These are phyloP conservation scores for Ceratocystis destructans DNA, from an alignment of 2,329 filamentous ascomycete genomes.

Conservation along the genomic window DNA sequence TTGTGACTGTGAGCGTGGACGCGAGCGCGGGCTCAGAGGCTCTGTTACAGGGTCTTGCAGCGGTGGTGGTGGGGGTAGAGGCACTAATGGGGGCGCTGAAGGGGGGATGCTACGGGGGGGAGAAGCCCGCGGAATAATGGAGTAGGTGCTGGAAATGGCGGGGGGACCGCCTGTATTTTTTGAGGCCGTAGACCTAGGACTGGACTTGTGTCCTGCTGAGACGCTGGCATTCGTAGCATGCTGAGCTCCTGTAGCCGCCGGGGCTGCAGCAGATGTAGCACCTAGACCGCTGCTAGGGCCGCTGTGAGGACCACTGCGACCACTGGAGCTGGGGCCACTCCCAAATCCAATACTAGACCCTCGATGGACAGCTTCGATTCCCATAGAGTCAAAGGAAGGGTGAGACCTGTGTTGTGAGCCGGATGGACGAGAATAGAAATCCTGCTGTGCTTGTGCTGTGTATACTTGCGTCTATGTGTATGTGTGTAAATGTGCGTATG, in stretches of 20 bases:
- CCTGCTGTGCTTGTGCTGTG: neutral
- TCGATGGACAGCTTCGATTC: neutral
- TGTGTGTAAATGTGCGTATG: neutral
- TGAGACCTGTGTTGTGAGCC: neutral
- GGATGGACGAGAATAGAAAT: neutral
- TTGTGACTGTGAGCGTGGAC: no score
- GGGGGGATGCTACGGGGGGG: neutral
- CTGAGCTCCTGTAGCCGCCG: neutral
- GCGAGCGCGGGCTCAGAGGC: neutral
- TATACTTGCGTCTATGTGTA: neutral
- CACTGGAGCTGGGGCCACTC: neutral
- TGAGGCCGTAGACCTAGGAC: neutral
- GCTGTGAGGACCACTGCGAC: neutral
- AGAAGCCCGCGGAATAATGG: neutral
- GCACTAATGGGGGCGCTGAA: slow-evolving; percentile 1
- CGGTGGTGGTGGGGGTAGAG: neutral
- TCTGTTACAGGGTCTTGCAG: neutral
- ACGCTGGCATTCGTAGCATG: neutral
- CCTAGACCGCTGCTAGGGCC: neutral
- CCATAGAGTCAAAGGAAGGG: neutral
- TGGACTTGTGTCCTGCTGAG: neutral
- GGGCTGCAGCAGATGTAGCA: neutral
- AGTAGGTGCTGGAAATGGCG: neutral
- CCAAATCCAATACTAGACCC: neutral
- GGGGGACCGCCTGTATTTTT: neutral